Evolutionary conservation across 129 eudicot species (phyloP).

Genomic region (Artemisia annua): DNA sequence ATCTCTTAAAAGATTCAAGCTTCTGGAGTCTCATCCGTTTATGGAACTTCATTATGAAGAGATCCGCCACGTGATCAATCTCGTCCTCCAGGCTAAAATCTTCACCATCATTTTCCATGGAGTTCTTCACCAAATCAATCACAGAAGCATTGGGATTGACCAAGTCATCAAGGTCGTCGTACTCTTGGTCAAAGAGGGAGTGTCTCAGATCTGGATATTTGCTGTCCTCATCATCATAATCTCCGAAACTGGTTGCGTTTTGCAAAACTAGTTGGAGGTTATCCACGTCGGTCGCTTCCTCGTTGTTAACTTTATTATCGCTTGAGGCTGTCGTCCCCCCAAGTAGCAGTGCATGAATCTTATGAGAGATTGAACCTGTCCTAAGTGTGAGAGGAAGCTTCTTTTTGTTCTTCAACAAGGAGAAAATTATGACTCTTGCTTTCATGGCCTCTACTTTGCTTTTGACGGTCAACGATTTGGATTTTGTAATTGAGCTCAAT

Average conservation of each 20-base stretch:
- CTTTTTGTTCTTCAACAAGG: conserved; percentile 46
- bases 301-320: background rate
- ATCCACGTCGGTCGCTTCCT: background rate
- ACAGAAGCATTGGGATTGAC: conserved; percentile 46
- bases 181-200: conserved; percentile 54
- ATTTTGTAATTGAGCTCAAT: conserved; percentile 45
- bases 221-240: background rate
- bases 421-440: conserved; percentile 41
- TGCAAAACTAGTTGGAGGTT: background rate
- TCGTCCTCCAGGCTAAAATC: conserved; percentile 70
- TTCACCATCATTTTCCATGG: conserved; percentile 56
- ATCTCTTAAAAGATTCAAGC: conserved; percentile 80
- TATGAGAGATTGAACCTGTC: conserved; percentile 40
- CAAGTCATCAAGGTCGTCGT: conserved; percentile 22
- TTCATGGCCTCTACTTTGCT: conserved; percentile 56
- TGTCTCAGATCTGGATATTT: conserved; percentile 69
- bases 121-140: conserved; percentile 68
- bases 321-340: conserved; percentile 3
- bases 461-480: conserved; percentile 53
- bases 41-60: conserved; percentile 71
- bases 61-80: conserved; percentile 75
- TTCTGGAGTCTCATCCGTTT: conserved; percentile 71
- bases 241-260: background rate
- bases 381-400: conserved; percentile 39
- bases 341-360: conserved; percentile 52